Base-by-base conservation (phyloP, 1,284 basidiomycete species). In the Wallemia hederae region DNA sequence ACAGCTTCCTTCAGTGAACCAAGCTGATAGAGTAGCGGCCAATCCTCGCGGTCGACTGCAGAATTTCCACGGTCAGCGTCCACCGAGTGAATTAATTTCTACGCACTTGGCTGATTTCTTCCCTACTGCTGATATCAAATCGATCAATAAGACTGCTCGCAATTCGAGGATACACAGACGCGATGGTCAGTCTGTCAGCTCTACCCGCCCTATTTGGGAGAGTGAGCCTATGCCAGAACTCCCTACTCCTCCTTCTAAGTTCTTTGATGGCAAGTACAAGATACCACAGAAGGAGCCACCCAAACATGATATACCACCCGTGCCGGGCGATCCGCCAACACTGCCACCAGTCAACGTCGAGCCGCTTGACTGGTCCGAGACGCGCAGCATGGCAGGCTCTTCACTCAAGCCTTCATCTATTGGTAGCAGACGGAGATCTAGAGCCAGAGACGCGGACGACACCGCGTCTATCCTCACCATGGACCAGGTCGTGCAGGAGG, bases 11-110 rank as follows among this genome's bases (percentile, higher is more conserved):
- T 49, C 39, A 9, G 39, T 49, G 5, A 49, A 49, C 27, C 57
- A 59, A 61, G 62, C 55, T 25, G 59, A 58, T 17, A 61, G 62
- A 60, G 33, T 62, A 25, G 39, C 60, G n/a, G 61, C 62, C 15
- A 60, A 58, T 59, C 61, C 59, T 24, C 67, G 24, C 63, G 66
- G 67, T 64, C 78, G 77, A 69, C 74, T 96, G 63, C 87, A 89
- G 71, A 92, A 91, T 75, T 99, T 98, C 76, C 92, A 96, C 66
- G 94, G 92, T 11, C 92, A 97, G 68, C 83, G 94, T 57, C 94
- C 94, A 0, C 90, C 94, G 0, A 88, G 83, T 69, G 92, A 98
- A 70, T 79, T 98, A 65, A 98, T 98, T 72, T 88, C 90, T 28
- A 92, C 78, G n/a, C 90, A 98, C 69, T 71, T 98, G 55, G 81